Evolutionary conservation across 78 protist genomes (phyloP), one percentile per base, ranked within the genome.

Genomic region (Tieghemostelium lacteum): DNA sequence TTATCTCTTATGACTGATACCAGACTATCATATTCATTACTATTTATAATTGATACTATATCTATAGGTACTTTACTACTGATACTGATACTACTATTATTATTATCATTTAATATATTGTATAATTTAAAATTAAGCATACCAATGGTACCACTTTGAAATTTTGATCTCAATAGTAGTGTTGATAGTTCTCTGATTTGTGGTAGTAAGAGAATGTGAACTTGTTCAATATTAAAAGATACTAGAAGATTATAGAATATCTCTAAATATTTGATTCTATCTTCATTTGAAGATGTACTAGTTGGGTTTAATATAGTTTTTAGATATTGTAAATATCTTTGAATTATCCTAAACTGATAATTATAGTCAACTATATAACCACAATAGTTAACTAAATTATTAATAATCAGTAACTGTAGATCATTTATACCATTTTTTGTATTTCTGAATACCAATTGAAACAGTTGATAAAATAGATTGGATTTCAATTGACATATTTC

Each of bases 91-190:
- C 29, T 60, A 36, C 0, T 4, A 10, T 28, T 36, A 63, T 19
- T 34, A 34, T 28, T 34, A 20, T 20, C 37, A 34, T 20, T 63
- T 20, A 8, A 19, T 29, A 20, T 64, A 19, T 64, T 64, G 73
- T 24, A 66, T 66, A 66, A 40, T 17, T 26, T 42, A 66, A 66
- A 66, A 66, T 66, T 66, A 39, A 66, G 39, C 4, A 66, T 39
- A 14, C 73, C 73, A 40, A 66, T 66, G 29, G 55, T 24, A 39
- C 57, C 57, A 39, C 39, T 66, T 66, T 66, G 73, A 66, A 66
- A 66, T 66, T 66, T 66, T 1, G 8, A 24, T 14, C 39, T 40
- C 39, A 20, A 33, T 19, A 55, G 22, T 55, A 55, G 29, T 19
- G 6, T 19, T 19, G 6, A 19, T 19, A 33, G 55, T 24, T 19